phyloP scores from a whole-genome alignment of 2,329 filamentous ascomycete genomes.

The Penicillium sp. region DNA sequence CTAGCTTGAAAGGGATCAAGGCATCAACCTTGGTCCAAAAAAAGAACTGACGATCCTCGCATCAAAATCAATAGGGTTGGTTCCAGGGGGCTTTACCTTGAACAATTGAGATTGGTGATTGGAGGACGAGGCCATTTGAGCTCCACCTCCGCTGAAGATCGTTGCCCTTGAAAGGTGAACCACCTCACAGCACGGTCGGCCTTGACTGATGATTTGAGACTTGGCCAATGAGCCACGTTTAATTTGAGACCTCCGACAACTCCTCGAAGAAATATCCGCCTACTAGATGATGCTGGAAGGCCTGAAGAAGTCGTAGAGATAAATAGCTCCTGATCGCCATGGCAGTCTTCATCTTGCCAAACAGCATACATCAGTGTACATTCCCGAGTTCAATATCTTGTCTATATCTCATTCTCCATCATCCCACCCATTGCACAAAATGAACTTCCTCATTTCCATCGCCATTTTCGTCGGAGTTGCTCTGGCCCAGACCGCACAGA shows the following conservation, averaged over 20 bases:
- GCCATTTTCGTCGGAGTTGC: conserved; percentile 24
- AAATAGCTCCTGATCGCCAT: conserved; percentile 1
- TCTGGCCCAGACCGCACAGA: conserved; percentile 30
- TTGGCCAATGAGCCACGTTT: conserved; percentile 6
- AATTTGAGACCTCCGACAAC: neutral
- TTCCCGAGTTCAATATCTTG: neutral
- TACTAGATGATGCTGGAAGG: neutral
- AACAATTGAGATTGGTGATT: neutral
- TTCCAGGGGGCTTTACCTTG: neutral
- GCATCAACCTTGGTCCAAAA: neutral
- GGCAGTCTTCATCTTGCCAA: neutral
- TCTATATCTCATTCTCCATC: neutral
- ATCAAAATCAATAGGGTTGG: conserved; percentile 1
- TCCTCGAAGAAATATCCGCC: neutral
- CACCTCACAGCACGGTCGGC: neutral
- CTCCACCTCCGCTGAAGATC: neutral
- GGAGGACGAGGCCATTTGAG: neutral
- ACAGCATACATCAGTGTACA: neutral
- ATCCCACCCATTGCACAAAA: conserved; percentile 15
- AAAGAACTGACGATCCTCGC: conserved; percentile 2
- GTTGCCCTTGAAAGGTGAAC: conserved; percentile 2
- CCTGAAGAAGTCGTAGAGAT: neutral
- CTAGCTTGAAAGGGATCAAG: neutral
- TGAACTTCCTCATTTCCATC: conserved; percentile 27
- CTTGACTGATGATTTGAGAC: conserved; percentile 2